Percentiles rank a stretch among this genome's conserved stretches.
Evolutionary conservation across 345 rosid genomes (phyloP).

Genomic region (Eucalyptus tenuipes): DNA sequence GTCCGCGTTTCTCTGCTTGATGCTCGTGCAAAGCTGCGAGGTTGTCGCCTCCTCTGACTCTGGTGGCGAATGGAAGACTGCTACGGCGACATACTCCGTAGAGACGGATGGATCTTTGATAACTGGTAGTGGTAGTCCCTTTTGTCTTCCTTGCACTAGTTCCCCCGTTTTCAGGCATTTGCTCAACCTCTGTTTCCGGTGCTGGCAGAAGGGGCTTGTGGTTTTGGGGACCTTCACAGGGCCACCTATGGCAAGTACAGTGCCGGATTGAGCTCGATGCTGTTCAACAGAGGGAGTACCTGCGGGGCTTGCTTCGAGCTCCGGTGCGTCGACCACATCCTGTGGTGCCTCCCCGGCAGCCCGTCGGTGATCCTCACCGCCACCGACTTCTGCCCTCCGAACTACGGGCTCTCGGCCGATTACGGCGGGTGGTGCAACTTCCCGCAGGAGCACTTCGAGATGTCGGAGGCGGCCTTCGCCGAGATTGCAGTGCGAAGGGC

Average conservation of each 20-base stretch:
- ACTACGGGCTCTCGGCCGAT: constrained; percentile 67
- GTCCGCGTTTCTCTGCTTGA: constrained; percentile 15
- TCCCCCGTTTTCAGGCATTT: background rate
- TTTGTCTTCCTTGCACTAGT: background rate
- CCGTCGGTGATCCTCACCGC: constrained; percentile 77
- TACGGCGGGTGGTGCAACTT: constrained; percentile 95
- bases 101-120: constrained; percentile 52
- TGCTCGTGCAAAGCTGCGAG: constrained; percentile 14
- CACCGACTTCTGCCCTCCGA: constrained; percentile 93
- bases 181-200: background rate
- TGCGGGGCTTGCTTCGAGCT: constrained; percentile 90
- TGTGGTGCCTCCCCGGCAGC: constrained; percentile 80
- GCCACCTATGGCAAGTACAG: constrained; percentile 58
- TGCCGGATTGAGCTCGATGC: constrained; percentile 70
- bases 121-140: constrained; percentile 8
- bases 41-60: constrained; percentile 6
- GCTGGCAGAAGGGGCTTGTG: constrained; percentile 85
- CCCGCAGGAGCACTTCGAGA: constrained; percentile 82
- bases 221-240: constrained; percentile 72
- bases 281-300: constrained; percentile 73
- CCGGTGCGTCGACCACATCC: constrained; percentile 79
- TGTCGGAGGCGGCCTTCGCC: constrained; percentile 81
- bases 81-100: constrained; percentile 71
- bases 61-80: constrained; percentile 60
- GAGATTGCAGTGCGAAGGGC: constrained; percentile 64